Conservation (phyloP, 371 early-diverging fungal species). For the Mucor ambiguus region DNA sequence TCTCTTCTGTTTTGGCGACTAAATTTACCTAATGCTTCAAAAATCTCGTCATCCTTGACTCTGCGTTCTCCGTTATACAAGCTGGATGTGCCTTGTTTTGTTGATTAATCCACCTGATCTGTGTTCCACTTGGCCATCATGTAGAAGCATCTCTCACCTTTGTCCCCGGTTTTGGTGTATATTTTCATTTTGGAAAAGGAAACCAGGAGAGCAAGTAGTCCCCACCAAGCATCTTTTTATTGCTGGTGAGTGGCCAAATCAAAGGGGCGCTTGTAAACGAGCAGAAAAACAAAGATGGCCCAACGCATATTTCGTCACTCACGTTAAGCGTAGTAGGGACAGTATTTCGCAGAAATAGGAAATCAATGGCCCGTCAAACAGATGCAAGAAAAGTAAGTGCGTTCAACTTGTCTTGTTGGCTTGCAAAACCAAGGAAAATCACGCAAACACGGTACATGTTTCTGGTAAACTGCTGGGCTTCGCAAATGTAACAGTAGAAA, state of each 20-base stretch:
- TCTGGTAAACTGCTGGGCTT: too few species aligned
- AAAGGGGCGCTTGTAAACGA: too few species aligned
- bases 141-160: constrained; percentile 57
- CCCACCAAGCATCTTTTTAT: neutral
- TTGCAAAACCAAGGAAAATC: too few species aligned
- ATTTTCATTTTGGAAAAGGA: constrained; percentile 51
- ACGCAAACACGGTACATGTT: too few species aligned
- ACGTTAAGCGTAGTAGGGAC: too few species aligned
- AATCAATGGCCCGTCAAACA: too few species aligned
- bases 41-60: constrained; percentile 82
- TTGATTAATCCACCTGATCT: neutral
- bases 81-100: constrained; percentile 68
- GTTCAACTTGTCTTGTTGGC: too few species aligned
- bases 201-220: neutral
- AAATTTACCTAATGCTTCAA: constrained; percentile 82
- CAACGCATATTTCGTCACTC: too few species aligned
- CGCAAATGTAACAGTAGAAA: too few species aligned
- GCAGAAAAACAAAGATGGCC: too few species aligned
- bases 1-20: neutral
- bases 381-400: too few species aligned
- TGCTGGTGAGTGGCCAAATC: neutral
- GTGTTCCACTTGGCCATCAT: neutral
- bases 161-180: constrained; percentile 95
- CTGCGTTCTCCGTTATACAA: constrained; percentile 92
- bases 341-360: too few species aligned